A percentile compares a stretch with the other conserved stretches of the same genome.
Conservation (phyloP, 1,284 basidiomycete species). For the Inonotus obliquus region DNA sequence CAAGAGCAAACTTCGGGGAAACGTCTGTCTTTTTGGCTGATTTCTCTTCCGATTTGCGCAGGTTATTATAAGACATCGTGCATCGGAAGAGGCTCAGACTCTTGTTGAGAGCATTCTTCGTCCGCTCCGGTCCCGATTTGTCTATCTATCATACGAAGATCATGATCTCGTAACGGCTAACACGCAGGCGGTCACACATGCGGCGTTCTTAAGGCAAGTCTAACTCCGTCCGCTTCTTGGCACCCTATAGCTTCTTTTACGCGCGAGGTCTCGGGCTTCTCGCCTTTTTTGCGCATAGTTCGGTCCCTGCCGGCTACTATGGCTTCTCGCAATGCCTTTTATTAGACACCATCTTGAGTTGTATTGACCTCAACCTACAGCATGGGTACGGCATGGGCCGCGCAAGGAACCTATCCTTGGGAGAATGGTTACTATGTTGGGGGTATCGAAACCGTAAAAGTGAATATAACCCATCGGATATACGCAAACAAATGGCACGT, state of each 20-base stretch:
- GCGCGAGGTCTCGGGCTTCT: conserved; percentile 2
- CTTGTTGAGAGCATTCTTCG: conserved; percentile 84
- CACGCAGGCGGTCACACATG: conserved; percentile 97
- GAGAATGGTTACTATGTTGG: conserved; percentile 92
- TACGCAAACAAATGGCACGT: conserved; percentile 99
- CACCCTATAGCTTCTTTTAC: conserved; percentile 2
- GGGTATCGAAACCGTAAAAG: conserved; percentile 98
- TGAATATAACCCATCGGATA: conserved; percentile 95
- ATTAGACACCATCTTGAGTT: conserved; percentile 1
- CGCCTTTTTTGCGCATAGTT: background rate
- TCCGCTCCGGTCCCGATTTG: conserved; percentile 83
- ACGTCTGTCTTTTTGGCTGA: conserved; percentile 8
- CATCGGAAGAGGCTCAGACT: conserved; percentile 64
- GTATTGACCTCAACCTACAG: conserved; percentile 37
- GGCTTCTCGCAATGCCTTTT: background rate
- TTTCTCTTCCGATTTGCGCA: conserved; percentile 29
- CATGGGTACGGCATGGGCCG: conserved; percentile 97
- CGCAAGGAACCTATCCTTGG: conserved; percentile 85
- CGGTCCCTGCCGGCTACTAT: background rate
- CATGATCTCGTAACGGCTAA: conserved; percentile 97
- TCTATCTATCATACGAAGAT: conserved; percentile 92
- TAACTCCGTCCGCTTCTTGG: conserved; percentile 12
- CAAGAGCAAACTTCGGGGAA: background rate
- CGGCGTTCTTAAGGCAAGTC: conserved; percentile 86
- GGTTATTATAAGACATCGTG: conserved; percentile 90